These are phyloP conservation scores for Coemansia sp. DNA, from an alignment of 192 early-diverging fungal species.

Conservation along the genomic window DNA sequence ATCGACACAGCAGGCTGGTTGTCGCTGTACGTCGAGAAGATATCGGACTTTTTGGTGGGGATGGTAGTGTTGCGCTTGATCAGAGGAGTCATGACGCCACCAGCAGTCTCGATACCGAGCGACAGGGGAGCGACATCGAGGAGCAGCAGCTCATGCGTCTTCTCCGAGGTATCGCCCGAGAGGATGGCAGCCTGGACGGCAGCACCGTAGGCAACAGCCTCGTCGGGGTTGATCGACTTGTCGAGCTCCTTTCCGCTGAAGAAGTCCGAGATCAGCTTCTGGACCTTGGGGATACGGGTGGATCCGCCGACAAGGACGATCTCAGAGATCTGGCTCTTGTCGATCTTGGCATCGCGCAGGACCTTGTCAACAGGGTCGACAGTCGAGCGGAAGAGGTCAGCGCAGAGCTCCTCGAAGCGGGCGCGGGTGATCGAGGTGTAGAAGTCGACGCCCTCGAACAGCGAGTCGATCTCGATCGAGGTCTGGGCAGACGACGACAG, in stretches of 20 bases:
- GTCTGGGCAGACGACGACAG: conserved; percentile 94
- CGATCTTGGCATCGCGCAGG: conserved; percentile 94
- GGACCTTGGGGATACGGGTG: conserved; percentile 99
- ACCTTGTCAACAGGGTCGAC: conserved; percentile 97
- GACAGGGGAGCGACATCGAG: conserved; percentile 97
- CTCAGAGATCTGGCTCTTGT: conserved; percentile 88
- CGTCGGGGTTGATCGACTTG: conserved; percentile 99
- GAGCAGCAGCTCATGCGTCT: conserved; percentile 92
- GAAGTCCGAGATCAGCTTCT: conserved; percentile 97
- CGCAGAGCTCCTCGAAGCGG: conserved; percentile 98
- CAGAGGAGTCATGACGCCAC: conserved; percentile 97
- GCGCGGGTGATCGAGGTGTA: conserved; percentile 98
- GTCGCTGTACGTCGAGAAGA: conserved; percentile 97
- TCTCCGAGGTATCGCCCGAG: conserved; percentile 94
- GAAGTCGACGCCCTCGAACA: conserved; percentile 97
- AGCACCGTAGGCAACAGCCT: conserved; percentile 98
- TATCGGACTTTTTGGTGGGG: conserved; percentile 97
- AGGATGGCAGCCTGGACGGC: conserved; percentile 98
- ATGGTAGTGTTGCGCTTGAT: conserved; percentile 98
- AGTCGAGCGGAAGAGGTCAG: conserved; percentile 93
- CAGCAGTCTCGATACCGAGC: conserved; percentile 97
- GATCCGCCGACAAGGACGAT: conserved; percentile 98
- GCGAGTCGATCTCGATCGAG: conserved; percentile 94
- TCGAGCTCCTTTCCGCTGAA: conserved; percentile 99
- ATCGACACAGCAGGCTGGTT: conserved; percentile 99